Conservation (phyloP, 1,284 basidiomycete genomes). For the Tilletia walkeri region DNA sequence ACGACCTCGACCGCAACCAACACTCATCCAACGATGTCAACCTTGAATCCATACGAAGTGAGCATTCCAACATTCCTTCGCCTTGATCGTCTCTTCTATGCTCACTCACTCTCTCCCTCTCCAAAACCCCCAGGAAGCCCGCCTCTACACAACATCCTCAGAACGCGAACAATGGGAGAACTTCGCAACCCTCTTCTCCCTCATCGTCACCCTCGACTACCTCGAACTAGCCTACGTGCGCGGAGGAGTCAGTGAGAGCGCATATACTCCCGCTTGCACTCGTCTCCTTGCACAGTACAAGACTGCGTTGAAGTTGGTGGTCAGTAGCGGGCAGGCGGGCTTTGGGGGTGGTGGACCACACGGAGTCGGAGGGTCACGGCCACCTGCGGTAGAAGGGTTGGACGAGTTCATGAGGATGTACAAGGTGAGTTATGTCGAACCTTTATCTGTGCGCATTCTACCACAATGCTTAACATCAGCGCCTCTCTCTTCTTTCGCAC, state of each 20-base stretch:
- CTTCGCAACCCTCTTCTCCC: slow-evolving; percentile 83
- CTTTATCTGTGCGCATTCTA: neutral
- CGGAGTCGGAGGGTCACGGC: neutral
- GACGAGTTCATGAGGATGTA: slow-evolving; percentile 84
- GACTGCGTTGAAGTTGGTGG: slow-evolving; percentile 87
- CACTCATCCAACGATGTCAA: neutral
- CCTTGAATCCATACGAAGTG: slow-evolving; percentile 34
- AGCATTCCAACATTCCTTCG: neutral
- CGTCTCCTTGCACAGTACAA: slow-evolving; percentile 91
- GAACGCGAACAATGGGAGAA: slow-evolving; percentile 87
- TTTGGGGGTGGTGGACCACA: neutral
- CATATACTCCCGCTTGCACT: slow-evolving; percentile 89
- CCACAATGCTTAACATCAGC: neutral
- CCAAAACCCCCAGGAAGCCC: slow-evolving; percentile 67
- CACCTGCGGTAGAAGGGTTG: slow-evolving; percentile 34
- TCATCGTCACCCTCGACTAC: slow-evolving; percentile 87
- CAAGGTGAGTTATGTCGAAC: slow-evolving; percentile 70
- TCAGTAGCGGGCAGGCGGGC: slow-evolving; percentile 9
- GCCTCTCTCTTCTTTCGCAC: neutral
- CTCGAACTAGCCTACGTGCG: slow-evolving; percentile 93
- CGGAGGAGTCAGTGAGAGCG: slow-evolving; percentile 78
- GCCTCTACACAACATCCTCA: slow-evolving; percentile 80
- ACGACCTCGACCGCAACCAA: neutral
- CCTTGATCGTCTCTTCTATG: neutral
- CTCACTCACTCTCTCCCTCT: neutral